Base-by-base conservation (phyloP, 768 basidiomycete species). In the Xerocomellus dryophilus region DNA sequence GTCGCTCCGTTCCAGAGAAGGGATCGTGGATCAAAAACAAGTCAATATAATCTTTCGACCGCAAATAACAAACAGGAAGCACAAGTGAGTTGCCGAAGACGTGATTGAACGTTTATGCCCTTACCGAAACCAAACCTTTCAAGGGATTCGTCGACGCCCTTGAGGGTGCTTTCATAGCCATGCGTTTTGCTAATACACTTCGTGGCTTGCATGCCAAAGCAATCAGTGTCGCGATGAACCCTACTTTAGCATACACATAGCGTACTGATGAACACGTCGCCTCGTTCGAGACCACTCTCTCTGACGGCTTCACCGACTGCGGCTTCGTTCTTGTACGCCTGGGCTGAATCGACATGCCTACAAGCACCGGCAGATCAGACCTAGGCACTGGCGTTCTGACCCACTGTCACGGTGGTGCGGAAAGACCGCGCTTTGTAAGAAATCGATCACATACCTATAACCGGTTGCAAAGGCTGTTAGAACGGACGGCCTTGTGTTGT, bases 11-110 rank as follows among this genome's bases (percentile, higher is more conserved):
- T 6, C 87, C 89, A 17, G 83, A 79, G 7, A 76, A 69, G 0
- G 91, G 84, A 55, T 86, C 84, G 59, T 93, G 90, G 27, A 93
- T 88, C 38, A 93, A 76, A 69, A 85, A 90, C 23, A 92, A 75
- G 69, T 92, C 90, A 34, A 86, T 72, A 62, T 85, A 84, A 29
- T 77, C 82, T 85, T 50, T 32, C 23, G 38, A 53, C 44, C 41
- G 12, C 18, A 14, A 8, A 29, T 9, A n/a, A 35, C 20, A 9
- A 15, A 27, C 11, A 21, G 9, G 29, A 41, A 25, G 15, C 31
- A 51, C 20, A 32, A 43, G 34, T 54, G 25, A 64, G 53, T 38
- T 46, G 21, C 43, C 45, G 39, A 61, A 57, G 41, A 36, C 32
- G 36, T 57, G 34, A 64, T 51, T 1, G 6, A 45, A 25, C 2